phyloP scores from a whole-genome alignment of 805 yeast species.

The Metschnikowia henanensis region DNA sequence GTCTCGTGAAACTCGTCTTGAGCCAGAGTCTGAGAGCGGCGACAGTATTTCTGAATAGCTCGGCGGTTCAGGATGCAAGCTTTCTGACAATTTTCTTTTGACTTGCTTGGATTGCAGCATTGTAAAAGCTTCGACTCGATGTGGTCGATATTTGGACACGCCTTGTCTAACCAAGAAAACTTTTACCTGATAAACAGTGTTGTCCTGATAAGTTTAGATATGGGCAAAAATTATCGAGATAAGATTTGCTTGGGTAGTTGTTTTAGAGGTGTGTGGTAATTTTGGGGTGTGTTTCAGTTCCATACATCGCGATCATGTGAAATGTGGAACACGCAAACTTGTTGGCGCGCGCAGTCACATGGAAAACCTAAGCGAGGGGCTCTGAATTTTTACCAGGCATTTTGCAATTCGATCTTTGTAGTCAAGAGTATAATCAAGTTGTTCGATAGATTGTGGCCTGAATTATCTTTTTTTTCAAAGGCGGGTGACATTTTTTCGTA shows the following conservation, averaged over 20 bases:
- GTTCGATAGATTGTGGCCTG: too few relatives aligned
- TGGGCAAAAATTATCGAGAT: too few relatives aligned
- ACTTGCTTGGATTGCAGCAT: conserved; percentile 13
- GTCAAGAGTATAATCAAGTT: too few relatives aligned
- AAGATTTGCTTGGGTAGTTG: too few relatives aligned
- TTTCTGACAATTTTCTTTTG: conserved; percentile 16
- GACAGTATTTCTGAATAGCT: neutral
- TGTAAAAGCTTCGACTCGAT: neutral
- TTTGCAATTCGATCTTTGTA: too few relatives aligned
- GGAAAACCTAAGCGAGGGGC: too few relatives aligned
- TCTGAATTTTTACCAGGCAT: too few relatives aligned
- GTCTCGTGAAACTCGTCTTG: conserved; percentile 10
- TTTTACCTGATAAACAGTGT: too few relatives aligned
- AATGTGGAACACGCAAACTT: conserved; percentile 1
- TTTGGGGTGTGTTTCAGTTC: neutral
- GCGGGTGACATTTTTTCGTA: too few relatives aligned
- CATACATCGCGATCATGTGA: conserved; percentile 10
- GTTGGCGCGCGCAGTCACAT: conserved; percentile 1
- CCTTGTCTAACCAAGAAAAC: neutral
- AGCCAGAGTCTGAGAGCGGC: neutral
- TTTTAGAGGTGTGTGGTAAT: neutral
- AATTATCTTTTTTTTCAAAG: too few relatives aligned
- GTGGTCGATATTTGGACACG: neutral
- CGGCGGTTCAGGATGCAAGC: conserved; percentile 6
- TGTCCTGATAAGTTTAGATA: too few relatives aligned